Evolutionary conservation across 495 filamentous ascomycete species (phyloP).

Genomic region (Aspergillus indologenus): DNA sequence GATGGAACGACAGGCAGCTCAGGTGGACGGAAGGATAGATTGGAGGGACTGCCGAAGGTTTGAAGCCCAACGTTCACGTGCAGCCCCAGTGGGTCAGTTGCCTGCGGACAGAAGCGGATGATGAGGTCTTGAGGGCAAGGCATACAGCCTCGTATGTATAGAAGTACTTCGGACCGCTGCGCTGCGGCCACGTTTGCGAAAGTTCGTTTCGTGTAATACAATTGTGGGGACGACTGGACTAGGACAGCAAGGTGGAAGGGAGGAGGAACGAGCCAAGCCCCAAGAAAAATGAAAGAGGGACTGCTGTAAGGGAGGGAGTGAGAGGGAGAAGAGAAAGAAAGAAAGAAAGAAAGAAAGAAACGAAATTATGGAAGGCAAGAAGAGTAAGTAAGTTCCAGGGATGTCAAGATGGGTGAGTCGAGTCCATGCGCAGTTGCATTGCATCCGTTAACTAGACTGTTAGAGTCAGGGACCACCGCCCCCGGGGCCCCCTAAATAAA

Average conservation of each 20-base stretch:
- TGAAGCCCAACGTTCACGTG: neutral
- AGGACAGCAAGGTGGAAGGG: neutral
- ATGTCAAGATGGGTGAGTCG: neutral
- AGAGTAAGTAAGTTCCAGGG: no score
- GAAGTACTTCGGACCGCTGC: neutral
- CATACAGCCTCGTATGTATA: neutral
- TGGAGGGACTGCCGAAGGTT: neutral
- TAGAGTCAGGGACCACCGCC: neutral
- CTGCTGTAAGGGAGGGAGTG: constrained; percentile 1
- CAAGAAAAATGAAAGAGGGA: neutral
- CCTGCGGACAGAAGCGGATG: neutral
- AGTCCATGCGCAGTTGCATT: neutral
- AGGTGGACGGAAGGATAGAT: neutral
- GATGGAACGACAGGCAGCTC: neutral
- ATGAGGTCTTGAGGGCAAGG: neutral
- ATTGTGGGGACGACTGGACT: neutral
- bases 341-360: neutral
- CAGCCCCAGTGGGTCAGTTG: neutral
- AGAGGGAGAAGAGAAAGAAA: constrained; percentile 1
- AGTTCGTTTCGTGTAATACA: neutral
- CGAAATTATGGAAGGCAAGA: neutral
- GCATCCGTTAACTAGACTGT: neutral
- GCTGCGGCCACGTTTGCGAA: constrained; percentile 15
- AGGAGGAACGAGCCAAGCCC: neutral
- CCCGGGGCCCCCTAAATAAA: neutral